phyloP scores from a whole-genome alignment of 805 yeast genomes.

The Nakazawaea laoshanensis region DNA sequence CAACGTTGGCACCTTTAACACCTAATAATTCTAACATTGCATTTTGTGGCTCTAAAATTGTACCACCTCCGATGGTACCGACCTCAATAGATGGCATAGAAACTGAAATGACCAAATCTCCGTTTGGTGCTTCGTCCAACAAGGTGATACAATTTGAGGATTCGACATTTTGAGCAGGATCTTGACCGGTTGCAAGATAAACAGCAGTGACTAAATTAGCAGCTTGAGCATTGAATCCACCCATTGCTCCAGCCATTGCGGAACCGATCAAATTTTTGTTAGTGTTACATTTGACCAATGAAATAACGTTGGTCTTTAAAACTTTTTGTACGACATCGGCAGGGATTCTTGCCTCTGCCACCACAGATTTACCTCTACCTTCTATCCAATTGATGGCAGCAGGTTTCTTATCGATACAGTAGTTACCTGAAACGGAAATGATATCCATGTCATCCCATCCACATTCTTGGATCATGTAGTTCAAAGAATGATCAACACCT shows the following conservation, averaged over 20 bases:
- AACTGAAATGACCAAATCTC: constrained; percentile 86
- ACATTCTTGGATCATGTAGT: constrained; percentile 75
- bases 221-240: constrained; percentile 98
- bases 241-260: constrained; percentile 97
- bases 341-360: constrained; percentile 91
- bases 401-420: constrained; percentile 95
- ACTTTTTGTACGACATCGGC: constrained; percentile 71
- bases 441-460: constrained; percentile 94
- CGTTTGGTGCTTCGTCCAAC: constrained; percentile 68
- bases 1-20: constrained; percentile 91
- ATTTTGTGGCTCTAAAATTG: constrained; percentile 93
- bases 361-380: constrained; percentile 97
- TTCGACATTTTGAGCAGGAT: constrained; percentile 99
- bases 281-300: constrained; percentile 82
- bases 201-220: constrained; percentile 95
- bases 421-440: constrained; percentile 92
- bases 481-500: constrained; percentile 87
- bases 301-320: constrained; percentile 85
- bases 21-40: constrained; percentile 93
- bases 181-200: constrained; percentile 94
- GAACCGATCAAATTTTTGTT: constrained; percentile 90
- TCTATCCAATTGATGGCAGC: constrained; percentile 99
- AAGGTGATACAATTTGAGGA: constrained; percentile 95
- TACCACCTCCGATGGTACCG: constrained; percentile 99
- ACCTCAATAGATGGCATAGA: constrained; percentile 99